Evolutionary conservation across 352 stramenopile genomes (phyloP), one percentile per base, ranked within the genome.

Genomic region (Hyaloperonospora arabidopsidis): DNA sequence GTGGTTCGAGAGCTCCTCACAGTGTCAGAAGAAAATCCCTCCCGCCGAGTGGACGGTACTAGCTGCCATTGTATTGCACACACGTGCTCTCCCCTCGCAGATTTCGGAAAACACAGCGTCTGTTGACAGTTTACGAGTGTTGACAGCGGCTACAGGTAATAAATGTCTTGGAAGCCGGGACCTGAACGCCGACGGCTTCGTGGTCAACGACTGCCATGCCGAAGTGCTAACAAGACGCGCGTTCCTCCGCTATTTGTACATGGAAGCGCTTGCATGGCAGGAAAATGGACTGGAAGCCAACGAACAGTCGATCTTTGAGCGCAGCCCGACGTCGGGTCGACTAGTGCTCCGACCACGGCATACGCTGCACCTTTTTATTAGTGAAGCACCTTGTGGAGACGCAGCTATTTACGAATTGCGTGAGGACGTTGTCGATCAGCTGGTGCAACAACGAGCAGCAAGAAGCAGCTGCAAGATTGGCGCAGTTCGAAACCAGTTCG

Each of bases 161-260:
- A 93, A 93, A 54, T 93, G 84, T 41, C 70, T 93, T n/a, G 83
- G 80, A 1, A 49, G 64, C 38, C 72, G 78, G 51, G 74, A 87
- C 50, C 61, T 93, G 41, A 67, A 84, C 54, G 58, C 51, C 12
- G 57, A 90, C 32, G 88, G 86, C 18, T 76, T 87, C 47, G 72
- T 96, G 28, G 65, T 97, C 7, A 89, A 95, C 68, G 93, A 98
- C 72, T 94, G 74, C 43, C 93, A 98, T 67, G 93, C 93, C 19
- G 93, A 98, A 77, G 74, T 96, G 29, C 59, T 98, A 29, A 77
- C 87, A 3, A 70, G 87, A 46, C 75, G 93, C 15, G 84, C 89
- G 12, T 68, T 97, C 3, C 54, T 97, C 32, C 70, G 79, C 17
- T 90, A 89, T 46, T 52, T 97, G 29, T 97, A 93, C 72, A 47